Evolutionary conservation across 2,329 filamentous ascomycete species (phyloP), one percentile per base, ranked within the genome.

Genomic region (Venturia pyrina): DNA sequence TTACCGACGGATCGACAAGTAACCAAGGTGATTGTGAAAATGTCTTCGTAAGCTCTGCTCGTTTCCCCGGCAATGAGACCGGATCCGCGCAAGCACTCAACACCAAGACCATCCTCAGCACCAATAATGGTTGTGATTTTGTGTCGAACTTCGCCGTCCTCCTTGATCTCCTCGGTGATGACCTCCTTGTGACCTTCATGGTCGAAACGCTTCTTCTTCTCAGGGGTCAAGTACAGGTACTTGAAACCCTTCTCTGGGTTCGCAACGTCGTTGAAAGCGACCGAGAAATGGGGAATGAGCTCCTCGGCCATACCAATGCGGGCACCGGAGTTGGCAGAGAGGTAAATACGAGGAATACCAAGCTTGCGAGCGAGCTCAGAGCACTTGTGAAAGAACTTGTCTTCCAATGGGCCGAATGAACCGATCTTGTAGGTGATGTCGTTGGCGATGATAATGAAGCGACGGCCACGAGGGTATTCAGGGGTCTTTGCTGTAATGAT

Each of bases 391-490:
- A 99, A 99, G 86, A 96, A 99, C 72, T 90, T 89, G 78, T 99
- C 95, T 81, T 99, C 95, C 79, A 89, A 88, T 50, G 95, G 95
- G 64, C 95, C 95, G 76, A 99, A 99, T 1, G 91, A 96, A 74
- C 95, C 95, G 76, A 98, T 99, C 84, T 96, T 96, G 85, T 91
- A 98, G 21, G 95, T 99, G 77, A 99, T 99, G 75, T 99, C 95
- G 84, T 99, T 99, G 83, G 95, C 93, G 69, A 99, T 89, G 70
- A 99, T 91, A 75, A 99, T 87, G 79, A 98, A 97, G 74, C 90
- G 90, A 71, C 95, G 87, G 67, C 95, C 95, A 69, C 86, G 85
- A 67, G 95, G 93, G 76, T 99, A 99, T 78, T 99, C 95, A 11
- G 95, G 95, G 1, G 95, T 98, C 75, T 87, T 91, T 19, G 93